Conservation (phyloP, 2,329 filamentous ascomycete species). For the Clarireedia sp. region DNA sequence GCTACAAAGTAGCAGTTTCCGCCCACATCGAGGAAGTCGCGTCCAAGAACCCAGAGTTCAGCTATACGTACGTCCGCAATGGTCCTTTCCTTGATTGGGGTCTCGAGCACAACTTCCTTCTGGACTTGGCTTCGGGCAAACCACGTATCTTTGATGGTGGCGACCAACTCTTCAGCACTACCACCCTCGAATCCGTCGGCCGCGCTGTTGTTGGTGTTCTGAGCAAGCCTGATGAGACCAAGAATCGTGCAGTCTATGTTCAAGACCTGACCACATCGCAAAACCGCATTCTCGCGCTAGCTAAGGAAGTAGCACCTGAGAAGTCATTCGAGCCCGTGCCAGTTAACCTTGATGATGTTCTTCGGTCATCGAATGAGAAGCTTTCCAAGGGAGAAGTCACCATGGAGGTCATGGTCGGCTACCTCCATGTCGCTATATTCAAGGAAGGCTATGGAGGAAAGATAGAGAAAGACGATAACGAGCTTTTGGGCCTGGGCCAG, state of each 20-base stretch:
- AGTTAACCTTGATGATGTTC: conserved; percentile 11
- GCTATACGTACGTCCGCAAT: conserved; percentile 48
- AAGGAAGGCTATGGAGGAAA: conserved; percentile 29
- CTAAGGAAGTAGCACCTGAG: conserved; percentile 29
- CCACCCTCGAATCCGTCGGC: conserved; percentile 40
- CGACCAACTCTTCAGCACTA: conserved; percentile 38
- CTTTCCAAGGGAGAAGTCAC: conserved; percentile 25
- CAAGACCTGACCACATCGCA: conserved; percentile 39
- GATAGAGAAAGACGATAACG: conserved; percentile 33
- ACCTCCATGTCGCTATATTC: conserved; percentile 30
- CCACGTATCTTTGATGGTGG: conserved; percentile 43
- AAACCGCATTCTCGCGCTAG: conserved; percentile 31
- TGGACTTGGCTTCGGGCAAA: conserved; percentile 36
- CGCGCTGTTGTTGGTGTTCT: conserved; percentile 43
- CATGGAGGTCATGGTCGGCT: conserved; percentile 27
- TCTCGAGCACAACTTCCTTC: conserved; percentile 34
- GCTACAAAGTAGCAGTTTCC: conserved; percentile 38
- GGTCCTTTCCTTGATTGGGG: conserved; percentile 54
- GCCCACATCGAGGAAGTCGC: conserved; percentile 35
- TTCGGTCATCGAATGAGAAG: conserved; percentile 15
- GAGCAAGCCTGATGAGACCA: conserved; percentile 42
- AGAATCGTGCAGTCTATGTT: conserved; percentile 43
- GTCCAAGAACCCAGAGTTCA: conserved; percentile 35
- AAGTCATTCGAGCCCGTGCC: conserved; percentile 23
- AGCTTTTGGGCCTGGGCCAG: conserved; percentile 35